These are phyloP conservation scores for Torulaspora indica DNA, from an alignment of 805 yeast species.

Conservation along the genomic window DNA sequence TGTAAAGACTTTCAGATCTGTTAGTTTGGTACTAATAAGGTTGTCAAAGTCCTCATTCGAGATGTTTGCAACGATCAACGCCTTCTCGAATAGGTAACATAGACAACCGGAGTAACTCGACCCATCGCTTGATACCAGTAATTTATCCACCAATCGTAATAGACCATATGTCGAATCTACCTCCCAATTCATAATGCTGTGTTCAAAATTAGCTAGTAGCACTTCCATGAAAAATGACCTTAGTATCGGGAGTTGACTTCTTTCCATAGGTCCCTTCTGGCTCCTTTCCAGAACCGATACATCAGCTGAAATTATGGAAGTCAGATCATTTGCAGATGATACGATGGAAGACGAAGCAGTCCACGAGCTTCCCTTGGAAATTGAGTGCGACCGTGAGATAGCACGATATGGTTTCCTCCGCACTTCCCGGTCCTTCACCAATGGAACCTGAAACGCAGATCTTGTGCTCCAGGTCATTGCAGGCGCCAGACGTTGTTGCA, in stretches of 20 bases:
- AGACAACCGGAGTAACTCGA: constrained; percentile 26
- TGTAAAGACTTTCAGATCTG: constrained; percentile 14
- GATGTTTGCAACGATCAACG: constrained; percentile 18
- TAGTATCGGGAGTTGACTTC: constrained; percentile 21
- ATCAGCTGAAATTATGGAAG: constrained; percentile 2
- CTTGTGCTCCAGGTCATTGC: not conserved
- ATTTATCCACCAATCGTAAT: constrained; percentile 36
- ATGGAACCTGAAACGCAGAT: constrained; percentile 4
- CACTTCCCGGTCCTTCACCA: not conserved
- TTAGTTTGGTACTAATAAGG: constrained; percentile 12
- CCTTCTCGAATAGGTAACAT: constrained; percentile 36
- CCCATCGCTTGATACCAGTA: constrained; percentile 33
- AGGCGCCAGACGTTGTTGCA: not conserved
- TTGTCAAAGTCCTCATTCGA: constrained; percentile 7
- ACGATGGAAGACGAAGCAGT: constrained; percentile 2
- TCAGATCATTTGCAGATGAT: constrained; percentile 4
- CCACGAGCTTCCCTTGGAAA: constrained; percentile 2
- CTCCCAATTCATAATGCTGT: constrained; percentile 22
- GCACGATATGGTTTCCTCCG: not conserved
- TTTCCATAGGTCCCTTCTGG: constrained; percentile 7
- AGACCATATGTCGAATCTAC: constrained; percentile 36
- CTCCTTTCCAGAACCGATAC: constrained; percentile 6
- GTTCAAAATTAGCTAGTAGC: constrained; percentile 20
- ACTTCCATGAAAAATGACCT: constrained; percentile 27
- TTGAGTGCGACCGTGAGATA: not conserved